A percentile compares a stretch with the other conserved stretches of the same genome.
phyloP scores from a whole-genome alignment of 2,329 filamentous ascomycete species.

The Hypoxylon rubiginosum region DNA sequence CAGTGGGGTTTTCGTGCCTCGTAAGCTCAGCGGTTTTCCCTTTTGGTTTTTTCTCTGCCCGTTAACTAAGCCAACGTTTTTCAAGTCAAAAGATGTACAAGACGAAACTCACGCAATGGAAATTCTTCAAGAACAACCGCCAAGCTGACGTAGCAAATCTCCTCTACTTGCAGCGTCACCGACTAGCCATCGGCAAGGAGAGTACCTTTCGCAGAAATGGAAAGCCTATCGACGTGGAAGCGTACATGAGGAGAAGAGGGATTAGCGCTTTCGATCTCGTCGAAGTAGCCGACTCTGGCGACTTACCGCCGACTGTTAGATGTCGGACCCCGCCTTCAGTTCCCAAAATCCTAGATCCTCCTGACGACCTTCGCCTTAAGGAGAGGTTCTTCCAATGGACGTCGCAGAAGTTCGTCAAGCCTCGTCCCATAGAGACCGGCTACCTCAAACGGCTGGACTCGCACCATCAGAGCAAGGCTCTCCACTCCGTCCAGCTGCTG shows the following conservation, averaged over 20 bases:
- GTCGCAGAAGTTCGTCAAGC: slow-evolving; percentile 39
- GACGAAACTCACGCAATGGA: slow-evolving; percentile 52
- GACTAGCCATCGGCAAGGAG: slow-evolving; percentile 49
- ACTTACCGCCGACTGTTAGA: slow-evolving; percentile 47
- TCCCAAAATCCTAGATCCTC: slow-evolving; percentile 40
- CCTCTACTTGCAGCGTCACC: slow-evolving; percentile 45
- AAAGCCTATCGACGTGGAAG: slow-evolving; percentile 46
- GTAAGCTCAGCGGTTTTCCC: slow-evolving; percentile 41
- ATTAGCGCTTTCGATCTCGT: slow-evolving; percentile 47
- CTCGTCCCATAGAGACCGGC: slow-evolving; percentile 38
- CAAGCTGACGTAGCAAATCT: slow-evolving; percentile 49
- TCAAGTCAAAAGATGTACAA: slow-evolving; percentile 52
- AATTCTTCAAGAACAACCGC: slow-evolving; percentile 52
- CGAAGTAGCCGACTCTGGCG: slow-evolving; percentile 42
- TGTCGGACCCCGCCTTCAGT: slow-evolving; percentile 46
- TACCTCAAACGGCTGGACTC: slow-evolving; percentile 44
- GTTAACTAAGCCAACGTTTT: slow-evolving; percentile 32
- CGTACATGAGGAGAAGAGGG: slow-evolving; percentile 50
- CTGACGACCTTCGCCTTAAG: slow-evolving; percentile 46
- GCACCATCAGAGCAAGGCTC: slow-evolving; percentile 45
- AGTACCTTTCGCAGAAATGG: slow-evolving; percentile 49
- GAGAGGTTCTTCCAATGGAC: slow-evolving; percentile 48
- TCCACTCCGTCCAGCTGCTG: slow-evolving; percentile 44
- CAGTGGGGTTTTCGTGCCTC: slow-evolving; percentile 47
- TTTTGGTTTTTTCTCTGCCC: slow-evolving; percentile 15